These are phyloP conservation scores for Myriangium duriaei DNA, from an alignment of 2,329 filamentous ascomycete species.

Conservation along the genomic window DNA sequence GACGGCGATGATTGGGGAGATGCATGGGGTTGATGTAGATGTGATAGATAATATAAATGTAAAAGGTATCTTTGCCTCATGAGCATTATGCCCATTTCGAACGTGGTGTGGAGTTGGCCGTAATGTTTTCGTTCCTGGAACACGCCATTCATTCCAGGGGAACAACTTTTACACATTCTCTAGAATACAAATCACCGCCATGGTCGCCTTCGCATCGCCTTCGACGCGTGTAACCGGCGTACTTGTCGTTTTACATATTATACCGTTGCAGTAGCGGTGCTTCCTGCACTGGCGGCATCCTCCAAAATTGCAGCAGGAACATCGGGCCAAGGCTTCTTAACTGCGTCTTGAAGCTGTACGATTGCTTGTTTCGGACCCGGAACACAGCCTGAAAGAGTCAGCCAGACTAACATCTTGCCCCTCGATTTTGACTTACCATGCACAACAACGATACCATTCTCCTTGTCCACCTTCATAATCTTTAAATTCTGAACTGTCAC, in stretches of 20 bases:
- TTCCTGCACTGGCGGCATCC: background rate
- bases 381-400: slow-evolving; percentile 44
- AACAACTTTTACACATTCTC: too few relatives aligned
- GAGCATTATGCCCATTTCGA: too few relatives aligned
- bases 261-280: slow-evolving; percentile 1
- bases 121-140: too few relatives aligned
- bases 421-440: slow-evolving; percentile 45
- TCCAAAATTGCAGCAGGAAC: slow-evolving; percentile 19
- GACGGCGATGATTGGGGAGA: slow-evolving; percentile 31
- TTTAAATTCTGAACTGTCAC: slow-evolving; percentile 86
- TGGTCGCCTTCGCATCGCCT: too few relatives aligned
- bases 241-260: background rate
- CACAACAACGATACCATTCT: slow-evolving; percentile 77
- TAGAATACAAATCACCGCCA: too few relatives aligned
- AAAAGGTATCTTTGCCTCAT: too few relatives aligned
- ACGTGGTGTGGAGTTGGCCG: too few relatives aligned
- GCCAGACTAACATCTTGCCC: background rate
- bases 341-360: slow-evolving; percentile 77
- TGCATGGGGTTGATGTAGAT: slow-evolving; percentile 21
- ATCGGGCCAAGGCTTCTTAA: slow-evolving; percentile 69
- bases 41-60: too few relatives aligned
- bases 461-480: slow-evolving; percentile 75
- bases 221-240: too few relatives aligned
- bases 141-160: too few relatives aligned
- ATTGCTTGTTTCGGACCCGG: slow-evolving; percentile 78